Conservation (phyloP, 306 rosid genomes). For the Astragalus membranaceus region DNA sequence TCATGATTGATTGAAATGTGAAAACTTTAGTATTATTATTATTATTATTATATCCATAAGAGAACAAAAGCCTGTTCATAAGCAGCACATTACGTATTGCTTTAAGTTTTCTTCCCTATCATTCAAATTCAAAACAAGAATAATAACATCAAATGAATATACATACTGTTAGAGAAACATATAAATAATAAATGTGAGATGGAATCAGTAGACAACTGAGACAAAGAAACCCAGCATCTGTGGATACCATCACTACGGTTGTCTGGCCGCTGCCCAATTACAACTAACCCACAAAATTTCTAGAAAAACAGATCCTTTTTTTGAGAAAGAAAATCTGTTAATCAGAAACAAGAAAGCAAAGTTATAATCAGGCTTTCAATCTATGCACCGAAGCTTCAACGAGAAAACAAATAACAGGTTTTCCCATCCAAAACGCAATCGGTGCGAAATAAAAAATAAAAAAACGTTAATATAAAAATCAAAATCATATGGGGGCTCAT, state of each 20-base stretch:
- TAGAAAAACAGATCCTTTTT: background rate
- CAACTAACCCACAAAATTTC: background rate
- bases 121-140: background rate
- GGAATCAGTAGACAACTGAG: constrained; percentile 68
- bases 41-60: no score
- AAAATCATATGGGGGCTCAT: constrained; percentile 44
- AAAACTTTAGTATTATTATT: no score
- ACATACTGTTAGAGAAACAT: background rate
- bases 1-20: no score
- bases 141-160: no score
- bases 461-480: background rate
- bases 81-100: background rate
- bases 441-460: constrained; percentile 26
- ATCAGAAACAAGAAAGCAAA: background rate
- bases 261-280: constrained; percentile 82
- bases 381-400: constrained; percentile 32
- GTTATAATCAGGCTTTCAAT: constrained; percentile 37
- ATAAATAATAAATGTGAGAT: constrained; percentile 37
- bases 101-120: no score
- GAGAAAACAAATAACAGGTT: constrained; percentile 29
- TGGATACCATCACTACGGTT: constrained; percentile 92
- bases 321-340: background rate
- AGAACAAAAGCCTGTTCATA: background rate
- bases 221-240: constrained; percentile 45
- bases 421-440: constrained; percentile 24